Evolutionary conservation across 148 eudicot genomes (phyloP), one percentile per base, ranked within the genome.

Genomic region (Amaranthus hypochondriacus): DNA sequence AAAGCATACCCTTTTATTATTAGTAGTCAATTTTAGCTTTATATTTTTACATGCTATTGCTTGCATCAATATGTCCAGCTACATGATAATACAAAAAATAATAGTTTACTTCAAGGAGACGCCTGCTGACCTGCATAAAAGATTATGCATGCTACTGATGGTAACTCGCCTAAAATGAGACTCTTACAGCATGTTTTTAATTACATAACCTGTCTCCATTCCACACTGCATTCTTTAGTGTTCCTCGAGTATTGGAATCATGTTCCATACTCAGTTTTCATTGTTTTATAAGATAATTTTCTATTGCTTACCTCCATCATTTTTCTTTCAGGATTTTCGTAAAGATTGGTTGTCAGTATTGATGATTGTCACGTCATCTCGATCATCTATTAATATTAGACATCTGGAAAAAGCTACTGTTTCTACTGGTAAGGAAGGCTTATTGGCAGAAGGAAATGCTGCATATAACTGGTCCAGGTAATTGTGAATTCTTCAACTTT

Each of bases 391-490:
- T 55, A 95, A 90, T 80, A 92, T 95, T 68, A 86, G 99, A 82
- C 99, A 95, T 89, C 86, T 95, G 77, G 99, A 95, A 75, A 95
- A 95, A 80, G 99, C 99, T 82, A 95, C 99, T 61, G 99, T 92
- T 48, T 89, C 99, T 62, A 95, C 99, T 48, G 99, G 99, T 77
- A 95, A 95, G 86, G 99, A 95, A 82, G 99, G 99, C 46, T 81
- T 95, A 75, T 56, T 95, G 75, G 93, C 91, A 46, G 99, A 95
- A 86, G 99, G 99, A 56, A 95, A 95, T 82, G 86, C 97, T 83
- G 89, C 96, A 74, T 90, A 87, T 73, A 90, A 84, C 76, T 95
- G 99, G 99, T 95, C 99, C 80, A 92, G 99, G 99, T 95, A 79
- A 59, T 80, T 69, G 53, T 61, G 44, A 59, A 70, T 75, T 56